Conservation (phyloP, 192 early-diverging fungal genomes). For the Chytriomyces confervae region DNA sequence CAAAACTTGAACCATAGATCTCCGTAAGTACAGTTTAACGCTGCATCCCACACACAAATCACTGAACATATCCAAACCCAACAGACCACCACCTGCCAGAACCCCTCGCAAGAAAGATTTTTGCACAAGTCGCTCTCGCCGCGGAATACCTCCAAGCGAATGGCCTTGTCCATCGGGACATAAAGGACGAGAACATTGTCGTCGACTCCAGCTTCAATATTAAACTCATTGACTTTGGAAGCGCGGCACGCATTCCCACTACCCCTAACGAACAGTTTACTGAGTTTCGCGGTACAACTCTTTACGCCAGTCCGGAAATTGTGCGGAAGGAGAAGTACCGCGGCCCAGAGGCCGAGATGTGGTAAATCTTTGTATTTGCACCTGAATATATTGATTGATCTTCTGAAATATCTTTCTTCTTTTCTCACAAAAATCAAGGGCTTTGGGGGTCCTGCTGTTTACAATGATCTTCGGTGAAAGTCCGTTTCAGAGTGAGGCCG, state of each 20-base stretch:
- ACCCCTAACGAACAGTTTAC: constrained; percentile 47
- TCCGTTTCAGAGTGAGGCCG: constrained; percentile 41
- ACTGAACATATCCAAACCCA: too few relatives aligned
- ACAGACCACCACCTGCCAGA: constrained; percentile 45
- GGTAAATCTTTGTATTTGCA: constrained; percentile 28
- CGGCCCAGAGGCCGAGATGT: constrained; percentile 59
- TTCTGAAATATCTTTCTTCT: too few relatives aligned
- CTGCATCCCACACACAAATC: too few relatives aligned
- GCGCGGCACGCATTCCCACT: constrained; percentile 47
- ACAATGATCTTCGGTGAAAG: constrained; percentile 59
- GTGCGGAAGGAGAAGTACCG: constrained; percentile 39
- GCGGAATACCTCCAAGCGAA: constrained; percentile 44
- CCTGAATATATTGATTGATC: too few relatives aligned
- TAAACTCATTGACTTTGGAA: constrained; percentile 60
- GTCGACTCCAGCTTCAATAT: constrained; percentile 49
- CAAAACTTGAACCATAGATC: too few relatives aligned
- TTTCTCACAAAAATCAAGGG: constrained; percentile 25
- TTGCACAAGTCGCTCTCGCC: constrained; percentile 57
- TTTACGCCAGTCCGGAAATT: constrained; percentile 51
- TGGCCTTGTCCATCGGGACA: constrained; percentile 8
- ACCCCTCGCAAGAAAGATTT: constrained; percentile 38
- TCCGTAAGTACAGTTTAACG: too few relatives aligned
- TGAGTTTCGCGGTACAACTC: constrained; percentile 36
- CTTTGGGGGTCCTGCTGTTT: constrained; percentile 54
- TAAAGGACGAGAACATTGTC: constrained; percentile 51